Conservation (phyloP, 768 basidiomycete genomes). For the Hortiboletus flavorubellus region DNA sequence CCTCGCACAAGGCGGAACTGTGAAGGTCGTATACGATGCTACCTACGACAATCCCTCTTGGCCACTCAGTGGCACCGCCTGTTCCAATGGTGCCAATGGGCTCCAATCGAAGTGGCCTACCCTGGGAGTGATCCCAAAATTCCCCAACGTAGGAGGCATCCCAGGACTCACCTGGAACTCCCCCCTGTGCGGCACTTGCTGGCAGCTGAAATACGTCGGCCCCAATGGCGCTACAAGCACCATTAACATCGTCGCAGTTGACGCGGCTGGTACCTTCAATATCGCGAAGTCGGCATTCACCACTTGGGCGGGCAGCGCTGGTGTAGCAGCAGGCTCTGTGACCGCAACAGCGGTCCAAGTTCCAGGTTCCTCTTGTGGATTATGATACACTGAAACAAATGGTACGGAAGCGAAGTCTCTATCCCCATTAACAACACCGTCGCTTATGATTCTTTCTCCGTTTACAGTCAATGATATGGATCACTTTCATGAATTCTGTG, state of each 20-base stretch:
- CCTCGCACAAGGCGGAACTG: not conserved
- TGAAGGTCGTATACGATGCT: not conserved
- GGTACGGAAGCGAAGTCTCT: not conserved
- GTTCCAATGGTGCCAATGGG: slow-evolving; percentile 19
- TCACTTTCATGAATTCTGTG: not conserved
- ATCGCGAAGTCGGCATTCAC: not conserved
- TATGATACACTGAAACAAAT: not conserved
- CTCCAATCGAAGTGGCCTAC: slow-evolving; percentile 31
- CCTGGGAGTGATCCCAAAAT: slow-evolving; percentile 33
- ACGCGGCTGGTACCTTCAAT: not conserved
- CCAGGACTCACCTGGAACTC: slow-evolving; percentile 42
- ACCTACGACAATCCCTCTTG: not conserved
- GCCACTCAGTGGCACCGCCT: slow-evolving; percentile 23
- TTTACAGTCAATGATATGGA: not conserved
- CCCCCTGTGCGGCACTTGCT: slow-evolving; percentile 54
- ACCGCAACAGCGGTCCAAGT: not conserved
- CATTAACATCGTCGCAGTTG: not conserved
- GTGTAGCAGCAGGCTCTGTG: not conserved
- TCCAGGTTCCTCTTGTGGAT: not conserved
- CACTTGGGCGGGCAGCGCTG: not conserved
- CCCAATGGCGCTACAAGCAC: not conserved
- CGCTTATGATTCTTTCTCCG: not conserved
- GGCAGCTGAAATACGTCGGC: slow-evolving; percentile 22
- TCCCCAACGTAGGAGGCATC: slow-evolving; percentile 34
- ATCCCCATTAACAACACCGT: not conserved